phyloP scores from a whole-genome alignment of 192 early-diverging fungal genomes.

The Podila epicladia region DNA sequence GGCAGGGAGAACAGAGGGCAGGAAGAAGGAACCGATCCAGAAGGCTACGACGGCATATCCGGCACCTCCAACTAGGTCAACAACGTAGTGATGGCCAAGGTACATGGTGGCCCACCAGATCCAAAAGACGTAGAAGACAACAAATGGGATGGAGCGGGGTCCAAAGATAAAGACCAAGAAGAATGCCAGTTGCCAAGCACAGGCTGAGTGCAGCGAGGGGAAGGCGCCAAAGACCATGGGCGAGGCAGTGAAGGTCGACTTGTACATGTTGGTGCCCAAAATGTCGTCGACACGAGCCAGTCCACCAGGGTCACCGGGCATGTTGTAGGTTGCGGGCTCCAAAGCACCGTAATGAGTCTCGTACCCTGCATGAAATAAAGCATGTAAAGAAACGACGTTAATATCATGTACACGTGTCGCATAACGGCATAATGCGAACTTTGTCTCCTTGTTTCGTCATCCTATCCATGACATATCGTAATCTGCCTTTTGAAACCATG shows the following conservation, averaged over 20 bases:
- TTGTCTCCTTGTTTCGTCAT: conserved; percentile 1
- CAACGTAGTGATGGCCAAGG: conserved; percentile 78
- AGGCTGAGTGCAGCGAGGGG: conserved; percentile 78
- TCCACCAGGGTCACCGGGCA: conserved; percentile 75
- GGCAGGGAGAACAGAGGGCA: conserved; percentile 51
- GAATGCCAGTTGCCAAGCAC: conserved; percentile 69
- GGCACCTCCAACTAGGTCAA: conserved; percentile 73
- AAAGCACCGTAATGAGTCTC: conserved; percentile 68
- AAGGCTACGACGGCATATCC: conserved; percentile 71
- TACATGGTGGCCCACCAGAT: conserved; percentile 88
- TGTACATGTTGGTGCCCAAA: conserved; percentile 69
- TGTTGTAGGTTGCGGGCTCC: conserved; percentile 68
- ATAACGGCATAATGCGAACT: neutral
- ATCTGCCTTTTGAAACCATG: neutral
- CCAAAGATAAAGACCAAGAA: conserved; percentile 62
- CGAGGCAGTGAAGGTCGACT: conserved; percentile 69
- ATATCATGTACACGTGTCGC: neutral
- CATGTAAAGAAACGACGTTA: neutral
- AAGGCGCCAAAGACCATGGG: conserved; percentile 82
- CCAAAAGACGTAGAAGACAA: conserved; percentile 69
- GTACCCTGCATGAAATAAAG: conserved; percentile 63
- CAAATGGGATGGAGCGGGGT: conserved; percentile 56
- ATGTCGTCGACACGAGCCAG: conserved; percentile 75
- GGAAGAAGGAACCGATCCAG: conserved; percentile 54
- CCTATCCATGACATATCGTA: neutral